Evolutionary conservation across 805 yeast genomes (phyloP), one percentile per base, ranked within the genome.

Genomic region (Kluyveromyces siamensis): DNA sequence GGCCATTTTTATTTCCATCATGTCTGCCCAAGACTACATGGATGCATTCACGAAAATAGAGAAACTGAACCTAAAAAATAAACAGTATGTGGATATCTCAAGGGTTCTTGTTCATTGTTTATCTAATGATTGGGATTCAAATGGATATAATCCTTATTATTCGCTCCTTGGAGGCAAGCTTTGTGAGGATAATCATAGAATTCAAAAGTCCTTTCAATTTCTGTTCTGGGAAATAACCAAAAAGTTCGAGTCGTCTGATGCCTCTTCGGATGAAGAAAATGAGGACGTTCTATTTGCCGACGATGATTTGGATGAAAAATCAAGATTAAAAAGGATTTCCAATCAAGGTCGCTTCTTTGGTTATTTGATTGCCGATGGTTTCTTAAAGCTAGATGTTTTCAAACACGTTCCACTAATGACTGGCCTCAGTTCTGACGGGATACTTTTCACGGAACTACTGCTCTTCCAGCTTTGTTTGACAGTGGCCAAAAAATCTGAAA

Each of bases 1-100:
- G 48, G 97, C 98, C 1, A 84, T 93, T 16, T 93, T 93, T 60
- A 81, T 95, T 21, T 87, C 96, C 37, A 81, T 93, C 8, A 90
- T 95, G 96, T 89, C 97, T 2, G 93, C 96, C 5, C 84, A 83
- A 54, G 99, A 93, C 65, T 93, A 79, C 58, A 72, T 87, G 60
- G 97, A 93, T 66, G 95, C 96, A 0, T 81, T 81, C 55, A 79
- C 84, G 16, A 84, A 89, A 52, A 59, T 93, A 36, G 95, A 87
- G 59, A 90, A 89, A 60, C 66, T 93, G 46, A 76, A 81, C 27
- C 72, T 93, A 56, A 90, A 86, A 58, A 81, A 79, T 53, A 72
- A 83, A 8, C 98, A 93, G 62, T 84, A 84, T 56, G 72, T 87
- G 42, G 99, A 93, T 57, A 85, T 93, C 27, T 95, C 97, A 2